phyloP scores from a whole-genome alignment of 2,329 filamentous ascomycete species.

The Xylaria hypoxylon region DNA sequence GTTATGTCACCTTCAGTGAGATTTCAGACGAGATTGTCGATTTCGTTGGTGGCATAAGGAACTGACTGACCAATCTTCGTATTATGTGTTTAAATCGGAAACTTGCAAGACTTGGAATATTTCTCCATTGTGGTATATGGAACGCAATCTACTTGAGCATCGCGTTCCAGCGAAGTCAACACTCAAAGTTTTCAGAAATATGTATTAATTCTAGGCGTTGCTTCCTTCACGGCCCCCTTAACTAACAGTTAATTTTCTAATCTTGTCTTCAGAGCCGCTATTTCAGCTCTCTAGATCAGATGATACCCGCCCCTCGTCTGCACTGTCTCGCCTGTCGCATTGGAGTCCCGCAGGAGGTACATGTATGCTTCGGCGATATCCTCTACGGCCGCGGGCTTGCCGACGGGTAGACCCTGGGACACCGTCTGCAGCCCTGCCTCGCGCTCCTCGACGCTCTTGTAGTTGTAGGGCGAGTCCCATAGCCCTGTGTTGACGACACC shows the following conservation, averaged over 20 bases:
- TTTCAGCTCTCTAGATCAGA: conserved; percentile 22
- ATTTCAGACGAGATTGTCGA: neutral
- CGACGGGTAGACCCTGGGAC: conserved; percentile 36
- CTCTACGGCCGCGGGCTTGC: conserved; percentile 38
- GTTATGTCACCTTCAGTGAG: neutral
- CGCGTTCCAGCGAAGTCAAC: no score
- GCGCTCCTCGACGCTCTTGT: conserved; percentile 34
- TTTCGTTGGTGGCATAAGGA: neutral
- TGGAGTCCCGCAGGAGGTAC: conserved; percentile 48
- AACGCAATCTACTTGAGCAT: no score
- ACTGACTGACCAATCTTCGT: neutral
- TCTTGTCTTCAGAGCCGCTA: no score
- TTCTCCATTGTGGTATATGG: no score
- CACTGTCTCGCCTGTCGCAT: conserved; percentile 48
- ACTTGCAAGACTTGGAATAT: neutral
- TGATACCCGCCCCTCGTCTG: conserved; percentile 47
- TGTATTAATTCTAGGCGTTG: neutral
- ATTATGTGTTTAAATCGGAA: neutral
- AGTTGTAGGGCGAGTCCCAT: conserved; percentile 43
- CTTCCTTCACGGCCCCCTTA: neutral
- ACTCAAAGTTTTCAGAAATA: neutral
- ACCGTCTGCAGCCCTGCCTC: conserved; percentile 26
- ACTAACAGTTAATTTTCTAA: no score
- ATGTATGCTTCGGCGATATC: conserved; percentile 50
- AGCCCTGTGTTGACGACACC: conserved; percentile 47